Evolutionary conservation across 1,139 yeast species (phyloP), one percentile per base, ranked within the genome.

Genomic region (Dujonia santamariae): DNA sequence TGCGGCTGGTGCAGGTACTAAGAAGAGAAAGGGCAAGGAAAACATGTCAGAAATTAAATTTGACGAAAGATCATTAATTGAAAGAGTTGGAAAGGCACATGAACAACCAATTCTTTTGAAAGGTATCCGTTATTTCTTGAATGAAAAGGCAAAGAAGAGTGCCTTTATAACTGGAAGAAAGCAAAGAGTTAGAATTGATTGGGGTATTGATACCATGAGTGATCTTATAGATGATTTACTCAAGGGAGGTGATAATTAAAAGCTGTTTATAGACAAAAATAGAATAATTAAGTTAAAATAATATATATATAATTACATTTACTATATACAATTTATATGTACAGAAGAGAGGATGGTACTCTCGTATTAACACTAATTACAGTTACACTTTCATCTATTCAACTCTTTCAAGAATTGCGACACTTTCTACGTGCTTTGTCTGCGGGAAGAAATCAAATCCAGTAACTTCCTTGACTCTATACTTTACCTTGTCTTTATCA

Each of bases 81-180:
- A 77, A 43, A 52, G 79, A 29, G 46, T 87, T 4, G 58, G 72
- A 7, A 79, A 77, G 44, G 80, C 87, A 28, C 72, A 72, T 40
- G 90, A 83, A 28, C 82, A 84, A 44, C 64, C 71, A 1, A 63
- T 75, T 1, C 56, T 86, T 20, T 55, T 87, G 35, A 75, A 83
- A 50, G 96, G 97, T 3, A 54, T 90, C 28, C 85, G 77, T 46
- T 82, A 76, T 54, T 85, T 87, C 54, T 58, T 84, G 35, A 71
- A 67, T 28, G 75, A 76, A 38, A 73, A 70, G 30, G 71, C 82
- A 9, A 60, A 63, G 36, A 56, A 56, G 14, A 72, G 82, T 50
- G 72, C 66, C 30, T 66, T 81, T 30, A 56, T 79, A n/a, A 61
- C 65, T 28, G 78, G 84, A 5, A 69, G 67, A 41, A 80, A 76